phyloP scores from a whole-genome alignment of 164 flowering plant species.

The Magnolia changhungtana region DNA sequence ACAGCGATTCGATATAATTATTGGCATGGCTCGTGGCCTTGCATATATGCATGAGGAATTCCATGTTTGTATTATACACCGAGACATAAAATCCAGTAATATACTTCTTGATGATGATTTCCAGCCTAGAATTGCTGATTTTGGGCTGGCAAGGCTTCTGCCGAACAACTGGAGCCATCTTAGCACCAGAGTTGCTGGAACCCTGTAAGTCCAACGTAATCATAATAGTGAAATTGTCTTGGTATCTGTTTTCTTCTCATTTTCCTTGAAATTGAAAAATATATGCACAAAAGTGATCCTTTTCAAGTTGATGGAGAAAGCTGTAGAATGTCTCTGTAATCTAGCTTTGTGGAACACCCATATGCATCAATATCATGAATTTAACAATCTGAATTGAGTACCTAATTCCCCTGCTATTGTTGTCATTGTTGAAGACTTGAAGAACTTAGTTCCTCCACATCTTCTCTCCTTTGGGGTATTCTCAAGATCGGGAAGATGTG shows the following conservation, averaged over 20 bases:
- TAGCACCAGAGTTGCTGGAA: constrained; percentile 59
- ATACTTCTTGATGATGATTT: constrained; percentile 49
- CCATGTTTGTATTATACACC: constrained; percentile 50
- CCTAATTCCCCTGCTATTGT: too few relatives aligned
- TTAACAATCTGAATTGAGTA: too few relatives aligned
- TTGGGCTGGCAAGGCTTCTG: constrained; percentile 57
- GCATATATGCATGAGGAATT: constrained; percentile 62
- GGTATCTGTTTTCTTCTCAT: background rate
- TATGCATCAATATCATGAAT: too few relatives aligned
- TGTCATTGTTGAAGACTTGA: too few relatives aligned
- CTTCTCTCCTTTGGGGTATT: constrained; percentile 3
- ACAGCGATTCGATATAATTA: constrained; percentile 43
- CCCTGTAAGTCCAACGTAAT: constrained; percentile 30
- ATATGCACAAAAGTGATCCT: too few relatives aligned
- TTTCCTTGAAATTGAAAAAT: background rate
- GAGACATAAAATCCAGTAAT: constrained; percentile 57
- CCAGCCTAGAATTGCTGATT: constrained; percentile 60
- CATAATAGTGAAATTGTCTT: background rate
- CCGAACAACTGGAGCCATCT: constrained; percentile 53
- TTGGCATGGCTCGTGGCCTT: constrained; percentile 54
- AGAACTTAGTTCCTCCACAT: constrained; percentile 17
- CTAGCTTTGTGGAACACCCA: too few relatives aligned
- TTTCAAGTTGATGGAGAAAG: too few relatives aligned
- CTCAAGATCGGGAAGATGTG: constrained; percentile 29
- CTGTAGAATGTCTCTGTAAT: too few relatives aligned